A percentile compares a stretch with the other conserved stretches of the same genome.
phyloP scores from a whole-genome alignment of 2,329 filamentous ascomycete genomes.

The Xylariaceae sp. region DNA sequence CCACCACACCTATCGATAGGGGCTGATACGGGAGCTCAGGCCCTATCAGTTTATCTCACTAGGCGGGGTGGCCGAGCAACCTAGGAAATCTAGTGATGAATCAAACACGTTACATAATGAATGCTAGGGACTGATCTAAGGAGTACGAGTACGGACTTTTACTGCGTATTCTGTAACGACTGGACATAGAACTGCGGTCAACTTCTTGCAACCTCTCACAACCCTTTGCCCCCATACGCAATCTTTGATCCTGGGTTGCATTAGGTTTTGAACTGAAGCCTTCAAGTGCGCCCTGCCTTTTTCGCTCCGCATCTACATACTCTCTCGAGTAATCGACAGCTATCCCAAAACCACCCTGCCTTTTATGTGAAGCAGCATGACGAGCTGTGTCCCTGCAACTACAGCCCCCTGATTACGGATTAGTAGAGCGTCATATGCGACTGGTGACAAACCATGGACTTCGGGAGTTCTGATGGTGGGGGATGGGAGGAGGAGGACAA shows the following conservation, averaged over 20 bases:
- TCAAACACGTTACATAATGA: background rate
- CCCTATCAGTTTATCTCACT: background rate
- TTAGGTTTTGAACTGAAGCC: background rate
- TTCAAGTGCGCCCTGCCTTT: background rate
- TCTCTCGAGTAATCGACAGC: background rate
- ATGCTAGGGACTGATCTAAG: background rate
- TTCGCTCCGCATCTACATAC: background rate
- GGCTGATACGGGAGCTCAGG: background rate
- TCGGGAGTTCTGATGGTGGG: conserved; percentile 46
- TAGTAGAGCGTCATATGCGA: conserved; percentile 21
- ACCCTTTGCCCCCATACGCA: background rate
- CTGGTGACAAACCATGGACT: conserved; percentile 51
- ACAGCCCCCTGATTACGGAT: conserved; percentile 22
- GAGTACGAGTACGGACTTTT: background rate
- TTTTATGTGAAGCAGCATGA: conserved; percentile 23
- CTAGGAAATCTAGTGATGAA: background rate
- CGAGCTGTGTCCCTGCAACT: conserved; percentile 13
- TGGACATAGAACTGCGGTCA: background rate
- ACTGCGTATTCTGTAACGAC: background rate
- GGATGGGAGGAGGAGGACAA: conserved; percentile 39
- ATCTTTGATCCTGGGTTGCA: background rate
- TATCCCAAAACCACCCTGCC: background rate
- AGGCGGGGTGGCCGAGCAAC: background rate
- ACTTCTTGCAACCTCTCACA: background rate
- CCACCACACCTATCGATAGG: background rate